Conservation (phyloP, 495 filamentous ascomycete species). For the Monascus purpureus region DNA sequence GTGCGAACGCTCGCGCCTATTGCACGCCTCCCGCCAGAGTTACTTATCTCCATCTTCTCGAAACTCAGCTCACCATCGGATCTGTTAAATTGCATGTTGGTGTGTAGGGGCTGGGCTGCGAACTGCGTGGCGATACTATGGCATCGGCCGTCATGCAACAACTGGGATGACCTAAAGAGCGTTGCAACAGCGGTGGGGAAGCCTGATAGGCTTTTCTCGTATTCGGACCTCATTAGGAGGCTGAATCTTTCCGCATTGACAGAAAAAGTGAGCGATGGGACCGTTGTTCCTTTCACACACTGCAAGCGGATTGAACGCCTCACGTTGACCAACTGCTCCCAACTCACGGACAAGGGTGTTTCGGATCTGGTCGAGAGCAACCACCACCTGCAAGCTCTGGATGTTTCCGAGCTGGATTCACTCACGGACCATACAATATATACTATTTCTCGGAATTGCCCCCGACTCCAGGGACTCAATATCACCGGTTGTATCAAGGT, state of each 20-base stretch:
- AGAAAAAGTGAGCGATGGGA: slow-evolving; percentile 73
- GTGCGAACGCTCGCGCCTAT: slow-evolving; percentile 51
- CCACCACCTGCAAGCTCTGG: slow-evolving; percentile 70
- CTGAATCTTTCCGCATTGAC: slow-evolving; percentile 76
- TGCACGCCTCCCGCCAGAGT: slow-evolving; percentile 76
- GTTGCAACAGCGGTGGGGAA: slow-evolving; percentile 65
- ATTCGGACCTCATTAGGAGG: slow-evolving; percentile 75
- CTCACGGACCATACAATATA: slow-evolving; percentile 75
- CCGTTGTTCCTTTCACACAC: slow-evolving; percentile 60
- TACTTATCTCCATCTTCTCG: slow-evolving; percentile 83
- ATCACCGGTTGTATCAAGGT: slow-evolving; percentile 75
- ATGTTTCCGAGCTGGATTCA: slow-evolving; percentile 66
- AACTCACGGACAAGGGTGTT: slow-evolving; percentile 72
- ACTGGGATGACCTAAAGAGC: slow-evolving; percentile 60
- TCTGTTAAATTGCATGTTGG: slow-evolving; percentile 77
- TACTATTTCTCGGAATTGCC: slow-evolving; percentile 68
- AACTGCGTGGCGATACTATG: slow-evolving; percentile 89
- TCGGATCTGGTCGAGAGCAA: slow-evolving; percentile 69
- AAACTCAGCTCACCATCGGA: slow-evolving; percentile 64
- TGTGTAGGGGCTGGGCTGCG: slow-evolving; percentile 81
- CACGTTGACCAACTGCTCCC: slow-evolving; percentile 81
- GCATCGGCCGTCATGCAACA: slow-evolving; percentile 84
- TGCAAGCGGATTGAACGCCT: slow-evolving; percentile 91
- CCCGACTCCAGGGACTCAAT: slow-evolving; percentile 81
- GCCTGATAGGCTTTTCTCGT: slow-evolving; percentile 61